Base-by-base conservation (phyloP, 1,139 yeast species). In the Zhuliangozyma parablackwelliae region DNA sequence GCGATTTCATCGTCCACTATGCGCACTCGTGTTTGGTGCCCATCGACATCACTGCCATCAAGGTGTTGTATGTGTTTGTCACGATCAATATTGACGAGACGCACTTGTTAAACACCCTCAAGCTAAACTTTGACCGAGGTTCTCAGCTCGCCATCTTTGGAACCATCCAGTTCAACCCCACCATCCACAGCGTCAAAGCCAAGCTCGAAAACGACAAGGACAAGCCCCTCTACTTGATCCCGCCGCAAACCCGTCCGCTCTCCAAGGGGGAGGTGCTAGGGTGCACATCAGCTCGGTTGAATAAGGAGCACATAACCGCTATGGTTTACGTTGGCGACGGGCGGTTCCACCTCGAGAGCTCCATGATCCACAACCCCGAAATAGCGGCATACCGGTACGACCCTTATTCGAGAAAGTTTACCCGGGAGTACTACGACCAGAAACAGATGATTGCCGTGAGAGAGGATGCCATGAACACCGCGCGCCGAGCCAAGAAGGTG, bases 21-120 rank as follows among this genome's bases (percentile, higher is more conserved):
- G 99, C 98, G 2, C 99, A 92, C 58, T 89, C 96, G 10, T 92
- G 99, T 61, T 69, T 92, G 35, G 97, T 92, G 1, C 98, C 99
- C 1, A 87, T 92, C 25, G 98, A 90, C 56, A 75, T 90, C 25
- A 92, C 97, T 3, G 69, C 78, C 32, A 89, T 94, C 54, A 90
- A 89, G 61, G 96, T 92, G 10, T 63, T 92, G 23, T 92, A 92
- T 53, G 87, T 92, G n/a, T 92, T 92, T 63, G 99, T 92, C 27
- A 90, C 97, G 6, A 92, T 92, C 39, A 80, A 78, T 44, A 88
- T 92, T 40, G 96, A 92, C 57, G 92, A 85, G 49, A 63, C 66
- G 2, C 99, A 92, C 59, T 65, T 94, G 36, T 61, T 87, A 26
- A 82, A 82, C 38, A 92, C 98, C 0, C 57, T 92, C 28, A 70